Evolutionary conservation across 2,329 filamentous ascomycete genomes (phyloP).

Genomic region (Colletotrichum sp.): DNA sequence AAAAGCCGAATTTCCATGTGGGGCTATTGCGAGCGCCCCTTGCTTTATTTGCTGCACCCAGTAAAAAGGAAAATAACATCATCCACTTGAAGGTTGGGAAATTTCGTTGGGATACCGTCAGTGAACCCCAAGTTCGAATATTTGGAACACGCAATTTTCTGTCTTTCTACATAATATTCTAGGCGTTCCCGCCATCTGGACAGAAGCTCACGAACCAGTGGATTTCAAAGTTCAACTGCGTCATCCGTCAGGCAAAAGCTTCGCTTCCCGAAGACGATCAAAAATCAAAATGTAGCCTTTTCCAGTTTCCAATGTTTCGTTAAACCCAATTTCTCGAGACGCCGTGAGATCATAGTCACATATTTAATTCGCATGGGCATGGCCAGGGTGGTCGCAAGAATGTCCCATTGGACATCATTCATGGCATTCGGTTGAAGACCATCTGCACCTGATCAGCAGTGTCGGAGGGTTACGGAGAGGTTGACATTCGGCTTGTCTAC

Average conservation of each 20-base stretch:
- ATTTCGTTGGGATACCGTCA: neutral
- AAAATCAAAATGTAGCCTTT: neutral
- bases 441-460: neutral
- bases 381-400: neutral
- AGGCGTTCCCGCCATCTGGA: too few species aligned
- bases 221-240: neutral
- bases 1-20: neutral
- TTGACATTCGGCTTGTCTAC: neutral
- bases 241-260: fast-evolving
- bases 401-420: neutral
- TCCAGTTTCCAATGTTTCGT: neutral
- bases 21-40: neutral
- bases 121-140: too few species aligned
- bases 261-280: neutral
- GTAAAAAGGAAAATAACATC: neutral
- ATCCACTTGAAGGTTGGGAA: neutral
- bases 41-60: neutral
- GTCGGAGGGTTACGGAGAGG: neutral
- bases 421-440: neutral
- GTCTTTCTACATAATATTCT: too few species aligned
- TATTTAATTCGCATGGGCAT: neutral
- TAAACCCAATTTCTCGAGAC: neutral
- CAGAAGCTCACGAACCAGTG: too few species aligned
- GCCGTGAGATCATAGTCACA: neutral
- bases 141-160: too few species aligned